These are phyloP conservation scores for Chlamydomonas reinhardtii DNA, from an alignment of 163 green algal genomes.

Conservation along the genomic window DNA sequence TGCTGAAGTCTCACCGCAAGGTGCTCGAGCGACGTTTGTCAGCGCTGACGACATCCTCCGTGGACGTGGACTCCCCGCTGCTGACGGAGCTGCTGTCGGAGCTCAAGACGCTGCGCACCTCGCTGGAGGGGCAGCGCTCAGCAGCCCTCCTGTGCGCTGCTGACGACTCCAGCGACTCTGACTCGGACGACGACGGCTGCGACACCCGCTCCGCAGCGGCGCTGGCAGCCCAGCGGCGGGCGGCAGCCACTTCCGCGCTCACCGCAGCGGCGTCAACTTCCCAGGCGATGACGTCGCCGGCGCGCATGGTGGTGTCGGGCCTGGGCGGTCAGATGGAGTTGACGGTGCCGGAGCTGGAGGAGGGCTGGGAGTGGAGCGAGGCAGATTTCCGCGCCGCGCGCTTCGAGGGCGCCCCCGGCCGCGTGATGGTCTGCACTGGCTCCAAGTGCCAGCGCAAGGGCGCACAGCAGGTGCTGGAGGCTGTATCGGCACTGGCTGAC, in stretches of 20 bases:
- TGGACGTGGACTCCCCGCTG: constrained; percentile 7
- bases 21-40: constrained; percentile 47
- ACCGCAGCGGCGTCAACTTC: neutral
- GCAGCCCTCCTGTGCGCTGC: neutral
- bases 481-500: constrained; percentile 42
- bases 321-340: neutral
- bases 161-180: constrained; percentile 33
- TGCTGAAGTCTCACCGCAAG: constrained; percentile 57
- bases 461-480: constrained; percentile 36
- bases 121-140: neutral
- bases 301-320: constrained; percentile 9
- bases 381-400: constrained; percentile 6
- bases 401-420: constrained; percentile 33
- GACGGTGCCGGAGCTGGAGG: neutral
- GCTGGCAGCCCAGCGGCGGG: neutral
- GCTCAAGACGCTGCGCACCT: constrained; percentile 11
- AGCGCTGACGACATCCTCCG: constrained; percentile 1
- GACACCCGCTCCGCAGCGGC: constrained; percentile 1
- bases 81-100: constrained; percentile 48
- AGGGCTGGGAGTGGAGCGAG: constrained; percentile 41
- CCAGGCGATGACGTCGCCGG: neutral
- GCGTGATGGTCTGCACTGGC: constrained; percentile 39
- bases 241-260: neutral
- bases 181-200: constrained; percentile 32
- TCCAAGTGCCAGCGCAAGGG: constrained; percentile 51